A percentile compares a stretch with the other conserved stretches of the same genome.
Conservation (phyloP, 2,329 filamentous ascomycete genomes). For the Penicillium paneum region DNA sequence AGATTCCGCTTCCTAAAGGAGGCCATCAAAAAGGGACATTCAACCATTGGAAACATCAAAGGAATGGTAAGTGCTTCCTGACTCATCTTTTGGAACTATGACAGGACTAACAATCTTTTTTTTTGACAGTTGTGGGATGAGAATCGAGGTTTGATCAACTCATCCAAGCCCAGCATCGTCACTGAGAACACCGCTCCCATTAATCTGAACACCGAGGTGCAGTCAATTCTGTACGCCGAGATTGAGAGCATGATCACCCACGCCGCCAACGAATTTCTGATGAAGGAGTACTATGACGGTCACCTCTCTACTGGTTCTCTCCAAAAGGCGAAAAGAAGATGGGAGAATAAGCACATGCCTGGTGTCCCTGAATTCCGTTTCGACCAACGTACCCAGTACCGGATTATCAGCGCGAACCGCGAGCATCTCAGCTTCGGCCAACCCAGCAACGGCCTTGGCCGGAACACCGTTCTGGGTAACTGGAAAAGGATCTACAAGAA, state of each 20-base stretch:
- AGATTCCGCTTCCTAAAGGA: background rate
- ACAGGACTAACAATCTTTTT: background rate
- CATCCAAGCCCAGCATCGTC: background rate
- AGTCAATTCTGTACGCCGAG: constrained; percentile 46
- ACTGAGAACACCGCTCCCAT: constrained; percentile 31
- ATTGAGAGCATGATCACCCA: constrained; percentile 47
- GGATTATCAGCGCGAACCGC: constrained; percentile 48
- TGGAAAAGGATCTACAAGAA: constrained; percentile 48
- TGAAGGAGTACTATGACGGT: constrained; percentile 40
- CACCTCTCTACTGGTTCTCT: constrained; percentile 42
- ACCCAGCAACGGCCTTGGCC: constrained; percentile 10
- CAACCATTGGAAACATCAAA: background rate
- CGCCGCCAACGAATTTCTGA: constrained; percentile 45
- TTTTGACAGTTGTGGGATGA: background rate
- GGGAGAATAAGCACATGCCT: constrained; percentile 49
- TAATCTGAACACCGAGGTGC: constrained; percentile 40
- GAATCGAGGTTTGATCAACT: background rate
- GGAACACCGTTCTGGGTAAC: constrained; percentile 37
- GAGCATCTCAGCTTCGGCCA: constrained; percentile 45
- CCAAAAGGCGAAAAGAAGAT: constrained; percentile 37
- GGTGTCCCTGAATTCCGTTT: constrained; percentile 53
- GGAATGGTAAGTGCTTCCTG: background rate
- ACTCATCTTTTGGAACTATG: background rate
- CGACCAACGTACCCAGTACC: constrained; percentile 51
- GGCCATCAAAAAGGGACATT: background rate